These are phyloP conservation scores for Colletotrichum tropicale DNA, from an alignment of 2,329 filamentous ascomycete genomes.

Conservation along the genomic window DNA sequence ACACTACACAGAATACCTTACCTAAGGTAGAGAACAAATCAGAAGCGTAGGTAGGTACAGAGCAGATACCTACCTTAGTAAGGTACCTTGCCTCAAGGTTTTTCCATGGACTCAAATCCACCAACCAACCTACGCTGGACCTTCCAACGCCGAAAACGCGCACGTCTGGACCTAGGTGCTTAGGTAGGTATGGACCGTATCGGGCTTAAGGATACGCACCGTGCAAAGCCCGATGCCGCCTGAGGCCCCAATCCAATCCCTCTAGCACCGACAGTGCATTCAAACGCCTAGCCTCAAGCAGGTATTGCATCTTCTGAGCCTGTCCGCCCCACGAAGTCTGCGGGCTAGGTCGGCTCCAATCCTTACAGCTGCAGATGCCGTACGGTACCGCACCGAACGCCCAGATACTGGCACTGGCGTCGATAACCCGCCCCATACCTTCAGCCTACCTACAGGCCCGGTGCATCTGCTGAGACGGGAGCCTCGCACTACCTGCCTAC, in stretches of 20 bases:
- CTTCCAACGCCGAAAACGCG: not conserved
- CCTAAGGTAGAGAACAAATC: too few species aligned
- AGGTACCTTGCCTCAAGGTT: too few species aligned
- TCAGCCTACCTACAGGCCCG: not conserved
- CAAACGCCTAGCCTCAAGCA: not conserved
- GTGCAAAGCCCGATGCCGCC: not conserved
- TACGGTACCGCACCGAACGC: not conserved
- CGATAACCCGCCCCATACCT: not conserved
- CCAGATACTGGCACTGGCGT: not conserved
- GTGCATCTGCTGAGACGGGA: not conserved
- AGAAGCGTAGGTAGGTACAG: too few species aligned
- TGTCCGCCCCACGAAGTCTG: not conserved
- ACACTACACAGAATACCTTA: too few species aligned
- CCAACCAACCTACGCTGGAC: not conserved
- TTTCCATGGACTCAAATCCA: not conserved
- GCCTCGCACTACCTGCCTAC: not conserved
- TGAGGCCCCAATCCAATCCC: not conserved
- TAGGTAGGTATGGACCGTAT: not conserved
- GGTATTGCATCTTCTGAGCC: not conserved
- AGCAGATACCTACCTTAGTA: too few species aligned
- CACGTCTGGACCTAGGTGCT: not conserved
- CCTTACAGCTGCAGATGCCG: not conserved
- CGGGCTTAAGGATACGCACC: not conserved
- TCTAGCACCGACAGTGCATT: not conserved
- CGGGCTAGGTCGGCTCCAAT: not conserved